Evolutionary conservation across 2,329 filamentous ascomycete genomes (phyloP), one percentile per base, ranked within the genome.

Genomic region (Aspergillus quadrilineatus): DNA sequence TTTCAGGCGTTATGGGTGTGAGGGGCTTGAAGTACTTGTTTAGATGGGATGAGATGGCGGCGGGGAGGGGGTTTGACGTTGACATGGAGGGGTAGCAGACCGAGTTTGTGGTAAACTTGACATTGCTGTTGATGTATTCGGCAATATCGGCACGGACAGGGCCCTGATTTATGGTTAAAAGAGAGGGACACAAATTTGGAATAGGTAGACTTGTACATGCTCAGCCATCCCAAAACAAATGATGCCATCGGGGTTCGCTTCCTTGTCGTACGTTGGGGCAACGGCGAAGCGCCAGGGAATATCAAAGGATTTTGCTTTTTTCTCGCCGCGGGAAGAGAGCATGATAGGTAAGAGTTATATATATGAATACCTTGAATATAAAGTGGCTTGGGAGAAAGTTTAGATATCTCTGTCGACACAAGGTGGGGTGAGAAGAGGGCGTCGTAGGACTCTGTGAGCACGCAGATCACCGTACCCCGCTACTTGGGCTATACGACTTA

Each of bases 61-160:
- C 61, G 0, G 74, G 73, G n/a, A 81, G 50, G 14, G 41, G 69
- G 15, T 71, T 67, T 12, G 60, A 62, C 28, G 70, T 73, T 6
- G 75, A 74, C 59, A 64, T 69, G 10, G 74, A 72, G 8, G 70
- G 69, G 61, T 81, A 81, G 50, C 71, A 71, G 50, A 78, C 67
- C 7, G 73, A 71, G 36, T 68, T 57, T 14, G 67, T 44, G 15
- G 67, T 64, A 28, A 76, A 69, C 17, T 59, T 57, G 43, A 75
- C 72, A 55, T 76, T 72, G 26, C 70, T 61, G 41, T 73, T 73
- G 36, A 76, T 67, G 57, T 73, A 78, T 7, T 70, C 64, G 10
- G 68, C 65, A 17, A 78, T 66, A 22, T 78, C 72, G 10, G 67
- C 59, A 9, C 71, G 68, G 63, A 77, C 71, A 14, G 70, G 64